Conservation (phyloP, 1,139 yeast species). For the Torulaspora globosa region DNA sequence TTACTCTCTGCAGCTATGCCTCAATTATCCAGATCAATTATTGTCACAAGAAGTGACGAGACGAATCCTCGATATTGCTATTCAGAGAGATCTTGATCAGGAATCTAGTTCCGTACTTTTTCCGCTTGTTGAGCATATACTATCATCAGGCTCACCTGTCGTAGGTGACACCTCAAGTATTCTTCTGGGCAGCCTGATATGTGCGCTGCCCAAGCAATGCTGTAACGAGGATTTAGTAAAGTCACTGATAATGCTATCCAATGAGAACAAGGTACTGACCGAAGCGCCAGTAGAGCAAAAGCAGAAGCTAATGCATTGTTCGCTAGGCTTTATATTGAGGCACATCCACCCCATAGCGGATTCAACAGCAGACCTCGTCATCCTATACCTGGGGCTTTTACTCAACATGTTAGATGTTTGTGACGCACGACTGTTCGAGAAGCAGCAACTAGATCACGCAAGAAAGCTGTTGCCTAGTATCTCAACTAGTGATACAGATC, state of each 20-base stretch:
- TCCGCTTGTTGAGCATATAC: slow-evolving; percentile 1
- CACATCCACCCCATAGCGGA: background rate
- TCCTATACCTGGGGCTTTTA: slow-evolving; percentile 28
- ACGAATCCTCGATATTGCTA: background rate
- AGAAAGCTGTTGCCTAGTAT: slow-evolving; percentile 3
- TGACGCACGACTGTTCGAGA: slow-evolving; percentile 1
- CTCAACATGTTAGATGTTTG: slow-evolving; percentile 19
- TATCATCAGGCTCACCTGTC: background rate
- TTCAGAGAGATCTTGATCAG: background rate
- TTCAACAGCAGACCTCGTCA: slow-evolving; percentile 12
- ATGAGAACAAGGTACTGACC: slow-evolving; percentile 3
- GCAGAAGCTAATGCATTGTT: background rate
- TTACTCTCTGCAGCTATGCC: slow-evolving; percentile 20
- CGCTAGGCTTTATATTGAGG: slow-evolving; percentile 8
- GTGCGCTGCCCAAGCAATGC: slow-evolving; percentile 5
- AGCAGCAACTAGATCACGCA: slow-evolving; percentile 6
- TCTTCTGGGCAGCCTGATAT: slow-evolving; percentile 4
- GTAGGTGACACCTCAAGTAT: slow-evolving; percentile 1
- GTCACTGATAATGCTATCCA: slow-evolving; percentile 22
- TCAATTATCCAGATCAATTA: slow-evolving; percentile 8
- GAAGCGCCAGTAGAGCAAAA: background rate
- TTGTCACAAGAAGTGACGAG: slow-evolving; percentile 2
- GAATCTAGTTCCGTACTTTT: background rate
- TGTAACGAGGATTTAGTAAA: slow-evolving; percentile 17
- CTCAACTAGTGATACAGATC: slow-evolving; percentile 1